Conservation (phyloP, 2,329 filamentous ascomycete genomes). For the Ophiocordyceps camponoti-leonardi region DNA sequence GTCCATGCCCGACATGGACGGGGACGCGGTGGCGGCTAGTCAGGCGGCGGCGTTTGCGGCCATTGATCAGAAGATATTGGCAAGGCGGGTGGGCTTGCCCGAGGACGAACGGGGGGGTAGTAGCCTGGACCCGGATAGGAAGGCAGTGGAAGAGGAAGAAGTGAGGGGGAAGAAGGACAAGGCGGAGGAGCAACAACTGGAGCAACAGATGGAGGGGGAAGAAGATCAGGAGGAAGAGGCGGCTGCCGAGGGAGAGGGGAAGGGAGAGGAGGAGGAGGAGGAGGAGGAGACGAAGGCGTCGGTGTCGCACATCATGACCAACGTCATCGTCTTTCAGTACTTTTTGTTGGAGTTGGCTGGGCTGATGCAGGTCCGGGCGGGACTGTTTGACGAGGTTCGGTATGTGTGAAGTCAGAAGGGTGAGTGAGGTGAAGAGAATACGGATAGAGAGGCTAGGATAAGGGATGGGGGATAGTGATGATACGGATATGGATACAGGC, state of each 20-base stretch:
- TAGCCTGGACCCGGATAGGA: conserved; percentile 10
- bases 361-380: conserved; percentile 56
- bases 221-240: no score
- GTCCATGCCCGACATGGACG: conserved; percentile 9
- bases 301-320: conserved; percentile 64
- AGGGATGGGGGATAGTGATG: no score
- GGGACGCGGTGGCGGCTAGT: conserved; percentile 20
- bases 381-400: conserved; percentile 59
- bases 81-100: conserved; percentile 34
- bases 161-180: conserved; percentile 6
- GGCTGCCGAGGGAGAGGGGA: conserved; percentile 5
- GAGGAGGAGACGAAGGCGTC: conserved; percentile 31
- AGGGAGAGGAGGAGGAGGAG: conserved; percentile 6
- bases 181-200: no score
- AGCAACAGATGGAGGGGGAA: no score
- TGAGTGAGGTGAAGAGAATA: no score
- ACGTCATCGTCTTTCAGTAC: conserved; percentile 62
- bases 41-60: conserved; percentile 45
- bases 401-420: conserved; percentile 24
- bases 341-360: conserved; percentile 65
- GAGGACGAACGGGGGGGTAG: conserved; percentile 19
- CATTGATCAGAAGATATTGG: conserved; percentile 44
- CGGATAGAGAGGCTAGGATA: no score
- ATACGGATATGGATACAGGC: no score
- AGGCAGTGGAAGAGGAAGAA: conserved; percentile 6